Evolutionary conservation across 441 rosid genomes (phyloP), one percentile per base, ranked within the genome.

Genomic region (Euphorbia schlechtendalii): DNA sequence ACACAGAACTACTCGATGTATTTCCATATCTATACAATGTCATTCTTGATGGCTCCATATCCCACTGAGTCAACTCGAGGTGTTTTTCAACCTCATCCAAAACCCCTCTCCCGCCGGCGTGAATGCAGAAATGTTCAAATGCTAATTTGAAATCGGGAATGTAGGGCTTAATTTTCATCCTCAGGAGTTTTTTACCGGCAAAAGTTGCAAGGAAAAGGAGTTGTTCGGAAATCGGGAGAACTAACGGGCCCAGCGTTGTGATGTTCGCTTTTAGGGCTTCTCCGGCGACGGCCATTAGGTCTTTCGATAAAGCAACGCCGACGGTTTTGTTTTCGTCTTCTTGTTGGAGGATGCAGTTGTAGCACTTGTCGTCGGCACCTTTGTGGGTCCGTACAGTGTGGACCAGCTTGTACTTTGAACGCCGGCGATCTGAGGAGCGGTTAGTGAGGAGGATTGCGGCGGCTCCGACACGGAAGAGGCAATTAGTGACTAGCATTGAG

Each of bases 21-120:
- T 89, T 92, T 0, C 98, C 98, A 30, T 87, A 92, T 61, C 95
- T 79, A 69, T 87, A 80, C 12, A 89, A 82, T 10, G 95, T 89
- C 96, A 87, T 92, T 32, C 90, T 82, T 41, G 98, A 92, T 20
- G 96, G 96, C 66, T 89, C 96, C 86, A 92, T 83, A 68, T 92
- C 89, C 86, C 87, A 80, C 2, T 81, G 89, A n/a, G 72, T 66
- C 28, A 92, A 87, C 27, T 84, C 82, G 51, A 92, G 77, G 66
- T 91, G 89, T 77, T 89, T 86, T 77, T 89, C 86, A 9, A 89
- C 34, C 24, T 84, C 98, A 69, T 92, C 96, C 68, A 92, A 77
- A 60, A 92, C 93, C 10, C 90, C 98, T 71, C 96, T 81, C 25
- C 98, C 98, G 15, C 98, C 98, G 0, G 98, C 92, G 27, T 92